Percentiles rank a stretch among this genome's conserved stretches.
These are phyloP conservation scores for Phaeodactylum tricornutum DNA, from an alignment of 108 stramenopile species.

Conservation along the genomic window DNA sequence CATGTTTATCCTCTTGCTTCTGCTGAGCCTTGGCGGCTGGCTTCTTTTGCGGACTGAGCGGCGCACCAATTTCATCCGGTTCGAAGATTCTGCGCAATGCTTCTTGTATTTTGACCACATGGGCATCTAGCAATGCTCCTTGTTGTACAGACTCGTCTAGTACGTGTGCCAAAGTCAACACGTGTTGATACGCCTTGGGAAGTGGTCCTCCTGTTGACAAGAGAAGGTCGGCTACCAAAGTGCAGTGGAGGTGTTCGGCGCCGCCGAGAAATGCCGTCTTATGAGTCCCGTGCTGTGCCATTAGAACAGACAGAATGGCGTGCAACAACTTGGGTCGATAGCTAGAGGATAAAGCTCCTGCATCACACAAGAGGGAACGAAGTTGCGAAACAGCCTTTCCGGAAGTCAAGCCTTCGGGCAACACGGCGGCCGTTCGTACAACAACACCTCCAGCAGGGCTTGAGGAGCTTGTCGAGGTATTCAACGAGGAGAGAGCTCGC, in stretches of 20 bases:
- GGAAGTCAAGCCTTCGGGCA: conserved; percentile 5
- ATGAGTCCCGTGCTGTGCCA: conserved; percentile 50
- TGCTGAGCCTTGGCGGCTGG: conserved; percentile 14
- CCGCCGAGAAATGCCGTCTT: conserved; percentile 32
- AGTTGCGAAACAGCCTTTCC: conserved; percentile 35
- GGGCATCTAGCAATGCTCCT: conserved; percentile 50
- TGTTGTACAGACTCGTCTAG: conserved; percentile 60
- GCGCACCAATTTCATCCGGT: conserved; percentile 19
- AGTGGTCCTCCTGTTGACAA: conserved; percentile 57
- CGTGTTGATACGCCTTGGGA: conserved; percentile 56
- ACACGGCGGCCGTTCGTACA: not conserved
- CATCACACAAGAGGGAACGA: conserved; percentile 24
- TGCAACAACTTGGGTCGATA: conserved; percentile 69
- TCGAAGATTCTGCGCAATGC: conserved; percentile 49
- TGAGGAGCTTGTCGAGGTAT: conserved; percentile 8
- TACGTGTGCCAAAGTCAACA: conserved; percentile 50
- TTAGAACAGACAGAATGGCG: conserved; percentile 64
- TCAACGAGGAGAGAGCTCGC: conserved; percentile 29
- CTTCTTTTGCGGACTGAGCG: not conserved
- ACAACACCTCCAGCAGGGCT: conserved; percentile 2
- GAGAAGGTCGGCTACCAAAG: conserved; percentile 67
- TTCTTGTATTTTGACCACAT: conserved; percentile 53
- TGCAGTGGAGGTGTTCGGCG: conserved; percentile 53
- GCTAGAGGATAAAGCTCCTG: conserved; percentile 29
- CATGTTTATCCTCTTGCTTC: conserved; percentile 3